Evolutionary conservation across 768 basidiomycete genomes (phyloP).

Genomic region (Tylopilus intermedius): DNA sequence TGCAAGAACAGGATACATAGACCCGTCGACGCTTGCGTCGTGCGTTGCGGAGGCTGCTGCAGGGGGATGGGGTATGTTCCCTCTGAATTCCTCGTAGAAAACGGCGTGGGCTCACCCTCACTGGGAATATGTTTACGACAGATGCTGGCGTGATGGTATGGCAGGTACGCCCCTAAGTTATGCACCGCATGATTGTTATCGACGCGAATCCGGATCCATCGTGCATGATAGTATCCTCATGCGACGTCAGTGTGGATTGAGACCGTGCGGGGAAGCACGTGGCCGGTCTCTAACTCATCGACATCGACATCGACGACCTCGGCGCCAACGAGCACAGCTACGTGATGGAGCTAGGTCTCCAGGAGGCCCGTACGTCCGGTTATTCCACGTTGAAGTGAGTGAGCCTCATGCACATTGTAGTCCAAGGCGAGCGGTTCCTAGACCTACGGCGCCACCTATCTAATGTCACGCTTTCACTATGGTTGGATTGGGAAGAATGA

Average conservation of each 20-base stretch:
- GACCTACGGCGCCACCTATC: neutral
- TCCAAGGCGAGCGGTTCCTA: neutral
- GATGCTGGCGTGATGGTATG: conserved; percentile 40
- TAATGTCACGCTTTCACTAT: neutral
- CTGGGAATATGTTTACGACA: conserved; percentile 2
- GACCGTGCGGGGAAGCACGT: conserved; percentile 36
- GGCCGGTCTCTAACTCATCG: conserved; percentile 22
- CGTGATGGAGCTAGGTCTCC: neutral
- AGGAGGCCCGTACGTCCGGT: neutral
- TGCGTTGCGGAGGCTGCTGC: conserved; percentile 58
- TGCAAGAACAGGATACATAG: conserved; percentile 54
- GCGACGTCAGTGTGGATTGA: conserved; percentile 36
- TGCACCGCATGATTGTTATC: neutral
- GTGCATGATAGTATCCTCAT: conserved; percentile 32
- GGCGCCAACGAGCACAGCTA: conserved; percentile 19
- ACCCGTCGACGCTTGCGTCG: conserved; percentile 48
- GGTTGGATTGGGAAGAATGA: neutral
- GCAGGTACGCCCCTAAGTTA: conserved; percentile 27
- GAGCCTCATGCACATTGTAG: neutral
- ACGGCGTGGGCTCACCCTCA: neutral
- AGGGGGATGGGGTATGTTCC: conserved; percentile 52
- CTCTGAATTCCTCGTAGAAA: neutral
- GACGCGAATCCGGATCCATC: neutral
- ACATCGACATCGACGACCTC: conserved; percentile 3
- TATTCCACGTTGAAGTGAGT: neutral